phyloP scores from a whole-genome alignment of 495 filamentous ascomycete genomes.

The Penicillium samsonianum region DNA sequence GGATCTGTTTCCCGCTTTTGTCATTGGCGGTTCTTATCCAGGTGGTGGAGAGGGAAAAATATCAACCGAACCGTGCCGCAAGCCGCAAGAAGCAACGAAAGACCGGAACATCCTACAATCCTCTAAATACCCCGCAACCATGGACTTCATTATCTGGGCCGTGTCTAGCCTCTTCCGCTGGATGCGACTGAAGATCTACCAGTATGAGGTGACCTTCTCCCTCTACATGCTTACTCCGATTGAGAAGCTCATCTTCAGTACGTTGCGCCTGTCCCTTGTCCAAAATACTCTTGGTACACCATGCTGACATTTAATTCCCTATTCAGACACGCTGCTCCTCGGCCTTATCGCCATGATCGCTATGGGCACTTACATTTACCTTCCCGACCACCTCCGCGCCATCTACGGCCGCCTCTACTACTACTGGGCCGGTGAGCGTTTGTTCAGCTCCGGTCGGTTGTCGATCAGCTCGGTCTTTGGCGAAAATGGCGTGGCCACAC shows the following conservation, averaged over 20 bases:
- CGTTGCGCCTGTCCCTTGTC: constrained; percentile 24
- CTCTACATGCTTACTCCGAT: constrained; percentile 85
- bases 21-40: neutral
- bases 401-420: constrained; percentile 86
- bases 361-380: constrained; percentile 84
- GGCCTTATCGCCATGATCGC: constrained; percentile 81
- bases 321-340: constrained; percentile 83
- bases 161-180: constrained; percentile 55
- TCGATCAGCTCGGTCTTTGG: constrained; percentile 42
- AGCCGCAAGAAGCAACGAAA: neutral
- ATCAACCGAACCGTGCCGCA: neutral
- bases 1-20: neutral
- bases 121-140: constrained; percentile 16
- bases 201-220: constrained; percentile 83
- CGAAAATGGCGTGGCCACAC: constrained; percentile 31
- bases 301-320: constrained; percentile 3
- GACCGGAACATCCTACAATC: neutral
- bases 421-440: constrained; percentile 79
- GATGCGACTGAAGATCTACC: constrained; percentile 78
- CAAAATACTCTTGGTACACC: neutral
- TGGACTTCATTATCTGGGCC: constrained; percentile 41
- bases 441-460: constrained; percentile 42
- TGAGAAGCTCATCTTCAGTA: constrained; percentile 86
- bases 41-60: neutral
- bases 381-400: constrained; percentile 81